Percentiles rank a stretch among this genome's conserved stretches.
These are phyloP conservation scores for Citrus reticulata DNA, from an alignment of 345 rosid species.

Conservation along the genomic window DNA sequence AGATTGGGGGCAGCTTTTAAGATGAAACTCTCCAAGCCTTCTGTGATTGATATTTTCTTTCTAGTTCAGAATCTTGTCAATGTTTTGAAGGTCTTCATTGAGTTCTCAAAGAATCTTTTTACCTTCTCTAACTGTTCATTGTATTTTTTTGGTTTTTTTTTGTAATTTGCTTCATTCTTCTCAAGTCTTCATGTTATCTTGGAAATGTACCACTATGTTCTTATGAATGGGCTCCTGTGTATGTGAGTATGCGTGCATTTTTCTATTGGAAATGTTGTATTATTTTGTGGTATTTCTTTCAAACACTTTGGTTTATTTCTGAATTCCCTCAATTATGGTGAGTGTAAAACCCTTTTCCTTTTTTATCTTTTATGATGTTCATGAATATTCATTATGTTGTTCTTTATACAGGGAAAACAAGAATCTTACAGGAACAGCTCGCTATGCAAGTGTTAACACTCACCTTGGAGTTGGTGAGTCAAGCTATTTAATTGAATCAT, in stretches of 20 bases:
- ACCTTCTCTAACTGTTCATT: neutral
- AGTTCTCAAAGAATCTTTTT: neutral
- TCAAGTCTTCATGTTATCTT: neutral
- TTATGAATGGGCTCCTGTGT: neutral
- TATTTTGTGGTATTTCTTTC: neutral
- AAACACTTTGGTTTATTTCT: neutral
- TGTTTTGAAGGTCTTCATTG: neutral
- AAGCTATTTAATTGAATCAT: neutral
- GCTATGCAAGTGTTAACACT: constrained; percentile 95
- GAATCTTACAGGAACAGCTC: constrained; percentile 97
- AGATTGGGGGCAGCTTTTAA: neutral
- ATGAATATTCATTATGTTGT: neutral
- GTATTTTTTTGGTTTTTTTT: neutral
- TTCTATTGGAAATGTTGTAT: neutral
- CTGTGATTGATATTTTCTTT: neutral
- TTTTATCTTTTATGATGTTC: neutral
- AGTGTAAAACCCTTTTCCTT: neutral
- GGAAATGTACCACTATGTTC: neutral
- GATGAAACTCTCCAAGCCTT: neutral
- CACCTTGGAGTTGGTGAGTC: constrained; percentile 94
- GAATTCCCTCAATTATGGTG: neutral
- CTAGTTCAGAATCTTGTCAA: neutral
- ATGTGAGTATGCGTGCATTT: neutral
- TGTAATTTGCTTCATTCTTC: neutral
- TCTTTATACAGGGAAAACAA: constrained; percentile 76